Conservation (phyloP, 129 eudicot species). For the Artemisia tridentata region DNA sequence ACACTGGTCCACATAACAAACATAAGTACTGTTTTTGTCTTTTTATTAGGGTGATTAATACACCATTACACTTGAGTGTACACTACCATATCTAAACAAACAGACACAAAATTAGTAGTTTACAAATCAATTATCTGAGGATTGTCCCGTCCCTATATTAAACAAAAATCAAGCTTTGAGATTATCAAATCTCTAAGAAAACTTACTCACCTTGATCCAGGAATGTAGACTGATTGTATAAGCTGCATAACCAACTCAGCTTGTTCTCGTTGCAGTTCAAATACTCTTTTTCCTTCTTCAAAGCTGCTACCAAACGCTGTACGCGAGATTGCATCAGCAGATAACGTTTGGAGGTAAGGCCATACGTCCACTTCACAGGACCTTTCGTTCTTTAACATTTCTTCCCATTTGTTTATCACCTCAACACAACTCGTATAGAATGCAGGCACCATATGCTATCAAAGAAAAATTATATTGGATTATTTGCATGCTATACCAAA, state of each 20-base stretch:
- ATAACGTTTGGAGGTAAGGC: constrained; percentile 21
- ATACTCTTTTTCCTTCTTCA: constrained; percentile 25
- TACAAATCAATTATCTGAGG: too few relatives aligned
- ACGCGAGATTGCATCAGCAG: constrained; percentile 24
- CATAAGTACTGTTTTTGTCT: too few relatives aligned
- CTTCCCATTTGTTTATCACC: constrained; percentile 23
- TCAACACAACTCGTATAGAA: constrained; percentile 17
- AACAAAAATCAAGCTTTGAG: too few relatives aligned
- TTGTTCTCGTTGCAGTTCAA: constrained; percentile 28
- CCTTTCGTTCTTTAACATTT: neutral
- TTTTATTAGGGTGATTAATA: too few relatives aligned
- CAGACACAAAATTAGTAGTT: too few relatives aligned
- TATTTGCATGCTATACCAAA: neutral
- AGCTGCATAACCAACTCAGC: neutral
- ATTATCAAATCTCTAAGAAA: too few relatives aligned
- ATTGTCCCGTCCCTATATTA: too few relatives aligned
- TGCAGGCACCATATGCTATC: constrained; percentile 29
- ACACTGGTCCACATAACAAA: too few relatives aligned
- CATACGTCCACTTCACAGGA: constrained; percentile 25
- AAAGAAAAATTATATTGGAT: neutral
- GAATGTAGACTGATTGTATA: constrained; percentile 23
- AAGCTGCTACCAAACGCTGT: constrained; percentile 28
- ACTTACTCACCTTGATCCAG: constrained; percentile 28
- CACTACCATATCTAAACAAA: too few relatives aligned
- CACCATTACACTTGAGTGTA: too few relatives aligned